Conservation (phyloP, 495 filamentous ascomycete species). For the Xylaria curta region DNA sequence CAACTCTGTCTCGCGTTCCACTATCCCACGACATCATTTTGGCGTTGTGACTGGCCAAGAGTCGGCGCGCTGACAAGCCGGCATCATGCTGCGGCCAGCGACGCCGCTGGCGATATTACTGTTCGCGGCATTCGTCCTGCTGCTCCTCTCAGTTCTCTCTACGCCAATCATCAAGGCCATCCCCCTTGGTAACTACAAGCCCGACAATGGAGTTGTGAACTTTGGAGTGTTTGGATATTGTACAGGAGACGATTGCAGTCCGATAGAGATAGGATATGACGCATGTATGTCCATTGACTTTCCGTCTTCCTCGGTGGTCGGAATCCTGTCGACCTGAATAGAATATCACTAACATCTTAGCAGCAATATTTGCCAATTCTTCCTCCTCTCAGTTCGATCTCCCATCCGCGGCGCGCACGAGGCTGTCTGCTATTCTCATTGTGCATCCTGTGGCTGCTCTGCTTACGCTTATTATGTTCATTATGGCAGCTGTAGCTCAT, state of each 20-base stretch:
- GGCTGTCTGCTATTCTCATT: conserved; percentile 89
- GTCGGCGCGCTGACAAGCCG: conserved; percentile 38
- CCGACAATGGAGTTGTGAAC: conserved; percentile 55
- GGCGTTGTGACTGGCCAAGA: conserved; percentile 37
- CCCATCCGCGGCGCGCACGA: conserved; percentile 73
- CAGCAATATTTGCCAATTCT: conserved; percentile 42
- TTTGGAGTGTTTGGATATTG: conserved; percentile 97
- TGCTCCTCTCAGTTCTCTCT: conserved; percentile 89
- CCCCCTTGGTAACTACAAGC: conserved; percentile 76
- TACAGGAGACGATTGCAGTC: conserved; percentile 64
- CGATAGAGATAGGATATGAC: conserved; percentile 84
- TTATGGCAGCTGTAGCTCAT: conserved; percentile 81
- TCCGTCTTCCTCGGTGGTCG: not conserved
- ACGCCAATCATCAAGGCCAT: conserved; percentile 89
- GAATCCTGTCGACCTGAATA: not conserved
- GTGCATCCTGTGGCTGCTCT: conserved; percentile 91
- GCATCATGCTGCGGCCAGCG: conserved; percentile 79
- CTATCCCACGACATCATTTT: conserved; percentile 5
- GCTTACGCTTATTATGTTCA: conserved; percentile 81
- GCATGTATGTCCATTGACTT: conserved; percentile 64
- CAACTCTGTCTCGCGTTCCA: not conserved
- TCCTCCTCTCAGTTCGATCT: conserved; percentile 69
- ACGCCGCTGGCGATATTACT: conserved; percentile 90
- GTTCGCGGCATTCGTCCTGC: conserved; percentile 80
- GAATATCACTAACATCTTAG: conserved; percentile 26